Evolutionary conservation across 306 rosid genomes (phyloP), one percentile per base, ranked within the genome.

Genomic region (Geum urbanum): DNA sequence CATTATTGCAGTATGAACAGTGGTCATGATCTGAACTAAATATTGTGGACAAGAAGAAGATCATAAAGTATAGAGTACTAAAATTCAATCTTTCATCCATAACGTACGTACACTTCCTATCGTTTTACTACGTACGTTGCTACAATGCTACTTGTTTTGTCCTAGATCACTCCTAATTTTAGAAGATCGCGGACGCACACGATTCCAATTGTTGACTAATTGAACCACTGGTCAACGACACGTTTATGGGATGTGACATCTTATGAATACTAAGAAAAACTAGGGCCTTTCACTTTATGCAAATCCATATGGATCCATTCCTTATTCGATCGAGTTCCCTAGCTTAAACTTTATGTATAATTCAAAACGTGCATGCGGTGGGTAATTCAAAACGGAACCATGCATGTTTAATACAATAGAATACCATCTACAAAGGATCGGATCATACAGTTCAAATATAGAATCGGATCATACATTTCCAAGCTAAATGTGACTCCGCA

Each of bases 151-250:
- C 15, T 3, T 55, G 37, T 55, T 55, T 55, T 8, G 5, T 55
- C 54, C 20, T 50, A 14, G 37, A 55, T 55, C 5, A 55, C 60
- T 50, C 19, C 54, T 55, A 37, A 12, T 4, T 45, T 67, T 48
- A 48, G 35, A 16, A 11, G 44, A 48, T 49, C n/a, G 52, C 15
- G 72, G 53, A 47, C 15, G 14, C 35, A 51, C 7, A 37, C 62
- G 13, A 52, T 51, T 18, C 15, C 15, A 12, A 64, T 40, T 37
- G 20, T 44, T 69, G 75, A 69, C 80, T 59, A 76, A 35, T 47
- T 11, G 43, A 53, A 37, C 43, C 20, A 32, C 3, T 32, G 3
- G 5, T 40, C 67, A 18, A 19, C 61, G 49, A 54, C 52, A 55
- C 20, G 39, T 37, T 45, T 66, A 46, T 70, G 37, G 22, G 13